Percentiles rank a stretch among this genome's conserved stretches.
phyloP scores from a whole-genome alignment of 2,329 filamentous ascomycete species.

The Colletotrichum noveboracense region DNA sequence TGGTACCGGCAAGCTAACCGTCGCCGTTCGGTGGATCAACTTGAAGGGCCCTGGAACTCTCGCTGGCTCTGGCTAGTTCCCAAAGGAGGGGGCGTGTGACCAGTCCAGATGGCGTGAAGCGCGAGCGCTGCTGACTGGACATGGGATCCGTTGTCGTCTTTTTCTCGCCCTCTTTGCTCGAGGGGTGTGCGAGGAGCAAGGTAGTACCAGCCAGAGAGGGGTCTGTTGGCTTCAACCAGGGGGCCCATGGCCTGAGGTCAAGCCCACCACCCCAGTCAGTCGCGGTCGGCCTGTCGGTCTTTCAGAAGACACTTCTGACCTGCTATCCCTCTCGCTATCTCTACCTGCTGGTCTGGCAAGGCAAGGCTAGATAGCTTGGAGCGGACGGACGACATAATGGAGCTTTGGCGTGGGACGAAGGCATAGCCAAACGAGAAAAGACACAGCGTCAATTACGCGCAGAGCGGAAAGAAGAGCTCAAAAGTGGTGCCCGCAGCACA shows the following conservation, averaged over 20 bases:
- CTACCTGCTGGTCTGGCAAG: neutral
- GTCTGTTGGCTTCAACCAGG: constrained; percentile 14
- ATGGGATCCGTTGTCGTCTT: constrained; percentile 8
- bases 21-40: constrained; percentile 22
- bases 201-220: constrained; percentile 32
- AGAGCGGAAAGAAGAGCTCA: neutral
- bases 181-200: constrained; percentile 33
- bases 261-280: constrained; percentile 11
- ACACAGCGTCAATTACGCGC: neutral
- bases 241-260: constrained; percentile 17
- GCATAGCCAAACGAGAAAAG: neutral
- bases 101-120: neutral
- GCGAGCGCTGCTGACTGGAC: neutral
- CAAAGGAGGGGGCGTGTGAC: constrained; percentile 8
- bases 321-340: neutral
- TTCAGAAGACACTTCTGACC: neutral
- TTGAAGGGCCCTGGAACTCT: neutral
- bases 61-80: neutral
- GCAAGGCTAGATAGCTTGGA: neutral
- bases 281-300: constrained; percentile 19
- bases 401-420: neutral
- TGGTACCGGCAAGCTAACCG: constrained; percentile 15
- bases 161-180: neutral
- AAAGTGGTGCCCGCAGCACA: neutral
- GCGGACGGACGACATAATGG: neutral